These are phyloP conservation scores for Dryas integrifolia DNA, from an alignment of 331 rosid species.

Conservation along the genomic window DNA sequence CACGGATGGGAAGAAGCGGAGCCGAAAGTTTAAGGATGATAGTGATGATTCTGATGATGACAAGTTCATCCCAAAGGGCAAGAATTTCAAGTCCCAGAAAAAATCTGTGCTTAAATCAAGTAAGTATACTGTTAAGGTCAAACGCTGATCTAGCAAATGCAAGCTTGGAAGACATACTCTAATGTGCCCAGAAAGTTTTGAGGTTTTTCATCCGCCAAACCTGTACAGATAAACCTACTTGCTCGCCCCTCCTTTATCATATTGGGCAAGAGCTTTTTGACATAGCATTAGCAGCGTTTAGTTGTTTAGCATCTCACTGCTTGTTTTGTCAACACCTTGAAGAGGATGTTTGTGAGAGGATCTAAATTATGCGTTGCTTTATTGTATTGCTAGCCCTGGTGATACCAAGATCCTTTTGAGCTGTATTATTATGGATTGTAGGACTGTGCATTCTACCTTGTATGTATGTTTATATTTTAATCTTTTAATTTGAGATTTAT, in stretches of 20 bases:
- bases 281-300: not conserved
- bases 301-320: not conserved
- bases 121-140: conserved; percentile 31
- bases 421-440: not conserved
- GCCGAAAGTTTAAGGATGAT: conserved; percentile 37
- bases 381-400: not conserved
- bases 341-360: not conserved
- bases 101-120: conserved; percentile 31
- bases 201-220: conserved; percentile 9
- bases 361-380: not conserved
- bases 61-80: conserved; percentile 43
- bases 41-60: conserved; percentile 65
- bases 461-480: not conserved
- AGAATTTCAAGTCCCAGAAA: conserved; percentile 40
- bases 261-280: not conserved
- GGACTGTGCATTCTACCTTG: not conserved
- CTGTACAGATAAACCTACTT: conserved; percentile 6
- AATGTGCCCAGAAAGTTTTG: not conserved
- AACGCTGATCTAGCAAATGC: conserved; percentile 13
- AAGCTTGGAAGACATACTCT: not conserved
- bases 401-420: not conserved
- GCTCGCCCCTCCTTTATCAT: conserved; percentile 2
- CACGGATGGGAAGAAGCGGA: conserved; percentile 47
- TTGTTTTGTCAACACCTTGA: not conserved
- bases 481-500: not conserved